These are phyloP conservation scores for Arthrinium phaeospermum DNA, from an alignment of 2,329 filamentous ascomycete species.

Conservation along the genomic window DNA sequence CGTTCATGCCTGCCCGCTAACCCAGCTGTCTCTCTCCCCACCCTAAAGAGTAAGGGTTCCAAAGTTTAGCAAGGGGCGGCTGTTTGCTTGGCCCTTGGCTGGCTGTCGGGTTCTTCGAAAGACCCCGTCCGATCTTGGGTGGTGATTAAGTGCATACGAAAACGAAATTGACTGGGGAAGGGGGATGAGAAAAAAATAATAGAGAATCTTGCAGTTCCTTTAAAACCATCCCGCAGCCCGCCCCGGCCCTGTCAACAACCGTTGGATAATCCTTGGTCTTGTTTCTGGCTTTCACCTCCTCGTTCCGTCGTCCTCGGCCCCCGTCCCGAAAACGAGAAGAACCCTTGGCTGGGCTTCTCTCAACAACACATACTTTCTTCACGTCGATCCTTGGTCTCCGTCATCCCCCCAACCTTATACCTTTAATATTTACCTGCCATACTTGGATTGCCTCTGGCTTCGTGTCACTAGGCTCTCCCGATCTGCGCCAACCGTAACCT, in stretches of 20 bases:
- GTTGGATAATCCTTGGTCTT: neutral
- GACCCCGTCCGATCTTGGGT: slow-evolving; percentile 1
- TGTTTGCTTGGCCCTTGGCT: neutral
- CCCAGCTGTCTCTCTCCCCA: neutral
- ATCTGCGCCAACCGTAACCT: neutral
- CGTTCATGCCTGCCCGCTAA: neutral
- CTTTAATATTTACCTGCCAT: neutral
- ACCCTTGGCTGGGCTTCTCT: neutral
- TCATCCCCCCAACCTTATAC: neutral
- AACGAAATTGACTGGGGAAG: slow-evolving; percentile 1
- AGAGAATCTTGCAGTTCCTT: neutral
- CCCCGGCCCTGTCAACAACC: neutral
- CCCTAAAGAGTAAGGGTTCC: neutral
- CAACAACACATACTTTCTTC: neutral
- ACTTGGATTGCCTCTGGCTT: neutral
- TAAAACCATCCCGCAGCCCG: slow-evolving; percentile 2
- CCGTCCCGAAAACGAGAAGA: slow-evolving; percentile 14
- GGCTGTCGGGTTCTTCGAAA: slow-evolving; percentile 1
- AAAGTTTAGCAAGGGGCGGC: neutral
- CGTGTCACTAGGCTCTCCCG: neutral
- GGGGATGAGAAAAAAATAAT: neutral
- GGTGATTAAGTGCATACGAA: neutral
- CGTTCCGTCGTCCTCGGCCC: neutral
- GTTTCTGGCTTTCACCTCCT: neutral
- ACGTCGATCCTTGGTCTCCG: neutral